Base-by-base conservation (phyloP, 352 stramenopile species). In the Phytophthora palmivora region DNA sequence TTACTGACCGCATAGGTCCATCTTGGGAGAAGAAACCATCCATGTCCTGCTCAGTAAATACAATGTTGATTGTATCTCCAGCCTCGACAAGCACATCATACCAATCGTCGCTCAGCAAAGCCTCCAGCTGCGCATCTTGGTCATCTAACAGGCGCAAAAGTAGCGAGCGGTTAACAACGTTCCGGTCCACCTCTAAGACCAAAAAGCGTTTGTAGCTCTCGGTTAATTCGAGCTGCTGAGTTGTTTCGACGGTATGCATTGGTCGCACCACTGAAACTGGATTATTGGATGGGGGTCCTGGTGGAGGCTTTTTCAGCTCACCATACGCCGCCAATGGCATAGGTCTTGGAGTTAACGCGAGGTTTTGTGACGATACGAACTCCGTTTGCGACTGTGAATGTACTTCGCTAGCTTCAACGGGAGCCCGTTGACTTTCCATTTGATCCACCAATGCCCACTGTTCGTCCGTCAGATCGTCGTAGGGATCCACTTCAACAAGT, bases 31-130 rank as follows among this genome's bases (percentile, higher is more conserved):
- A 91, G 42, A 78, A 81, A 2, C 73, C 74, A 46, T 51, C 19
- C 19, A 18, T 58, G 47, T 87, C 69, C 50, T 69, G 68, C 37
- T 85, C 78, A 41, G 82, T 88, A 60, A 91, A 84, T 28, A 95
- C 72, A 58, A 93, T 78, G 68, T 93, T 91, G 60, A 95, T 75
- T 5, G 79, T 89, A 57, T 93, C 87, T 3, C 87, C 87, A 37
- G 82, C 82, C 64, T 89, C 74, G 16, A 93, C 56, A 44, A 54
- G 49, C n/a, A 81, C 81, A 28, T 93, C 82, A 77, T 85, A 95
- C 87, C 87, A 95, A 58, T 91, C 82, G 12, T 89, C 82, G 34
- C 44, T 55, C 22, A 95, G 62, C 21, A 87, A 43, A 18, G 82
- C 74, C 47, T 91, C 70, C 19, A 91, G 54, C 24, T 91, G 75